Conservation (phyloP, 192 early-diverging fungal genomes). For the Thoreauomyces humboldtii region DNA sequence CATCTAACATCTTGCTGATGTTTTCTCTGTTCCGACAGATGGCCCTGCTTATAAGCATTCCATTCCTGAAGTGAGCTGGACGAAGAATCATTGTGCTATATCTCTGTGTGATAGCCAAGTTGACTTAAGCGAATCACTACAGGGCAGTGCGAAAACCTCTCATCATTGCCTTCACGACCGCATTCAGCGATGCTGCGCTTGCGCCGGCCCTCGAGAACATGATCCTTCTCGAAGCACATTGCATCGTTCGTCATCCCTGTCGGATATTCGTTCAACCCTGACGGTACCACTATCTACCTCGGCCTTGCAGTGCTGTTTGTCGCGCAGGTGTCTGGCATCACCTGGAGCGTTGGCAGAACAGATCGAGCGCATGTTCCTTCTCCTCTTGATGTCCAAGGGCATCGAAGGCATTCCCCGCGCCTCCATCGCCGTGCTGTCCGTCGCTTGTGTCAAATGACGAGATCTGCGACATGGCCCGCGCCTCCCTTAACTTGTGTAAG, state of each 20-base stretch:
- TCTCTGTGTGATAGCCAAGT: no score
- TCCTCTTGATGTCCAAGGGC: constrained; percentile 67
- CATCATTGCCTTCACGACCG: constrained; percentile 72
- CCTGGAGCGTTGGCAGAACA: constrained; percentile 55
- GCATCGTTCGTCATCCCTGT: constrained; percentile 63
- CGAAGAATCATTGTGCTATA: no score
- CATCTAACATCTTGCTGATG: no score
- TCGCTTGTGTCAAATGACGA: constrained; percentile 55
- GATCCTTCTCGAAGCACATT: constrained; percentile 59
- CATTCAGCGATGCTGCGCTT: constrained; percentile 71
- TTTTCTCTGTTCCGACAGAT: no score
- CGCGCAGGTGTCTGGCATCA: constrained; percentile 56
- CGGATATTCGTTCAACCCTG: constrained; percentile 77
- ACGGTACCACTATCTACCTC: constrained; percentile 75
- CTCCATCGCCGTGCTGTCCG: constrained; percentile 60
- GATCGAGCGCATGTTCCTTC: constrained; percentile 61
- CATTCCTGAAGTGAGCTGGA: constrained; percentile 52
- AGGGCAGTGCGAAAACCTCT: constrained; percentile 56
- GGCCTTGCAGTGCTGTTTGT: constrained; percentile 63
- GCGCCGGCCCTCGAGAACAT: constrained; percentile 71
- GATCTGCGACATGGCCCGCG: constrained; percentile 75
- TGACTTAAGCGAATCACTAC: no score
- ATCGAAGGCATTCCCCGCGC: constrained; percentile 53
- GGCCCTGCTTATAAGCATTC: constrained; percentile 48
- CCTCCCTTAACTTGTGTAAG: constrained; percentile 52